Evolutionary conservation across 331 rosid species (phyloP), one percentile per base, ranked within the genome.

Genomic region (Arachis monticola): DNA sequence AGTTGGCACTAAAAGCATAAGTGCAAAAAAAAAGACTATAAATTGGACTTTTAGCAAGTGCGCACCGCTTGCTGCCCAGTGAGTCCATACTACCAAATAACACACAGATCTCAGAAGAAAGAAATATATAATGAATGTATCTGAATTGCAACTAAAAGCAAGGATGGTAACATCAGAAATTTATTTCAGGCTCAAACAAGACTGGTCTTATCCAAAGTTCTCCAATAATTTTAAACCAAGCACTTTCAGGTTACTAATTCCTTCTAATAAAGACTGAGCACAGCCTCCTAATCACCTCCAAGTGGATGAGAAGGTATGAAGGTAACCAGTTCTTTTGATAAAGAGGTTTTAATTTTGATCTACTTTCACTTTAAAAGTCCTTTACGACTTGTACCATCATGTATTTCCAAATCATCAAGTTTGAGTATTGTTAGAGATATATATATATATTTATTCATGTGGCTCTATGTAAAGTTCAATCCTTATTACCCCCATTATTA

Each of bases 271-370:
- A 2, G 40, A 17, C 8, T 59, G 38, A 38, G 44, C 53, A 48
- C 75, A 60, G 9, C 13, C 55, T 7, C 66, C 61, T 5, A 8
- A 50, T 27, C 52, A 65, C 63, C 50, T 50, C 22, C 35, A 4
- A 47, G 55, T 56, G 32, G 50, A 61, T 5, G n/a, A 51, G 2
- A 41, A 46, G 42, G 58, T 27, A 46, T 11, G 64, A 64, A 74
- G 45, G 53, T 5, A 10, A 77, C 58, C 61, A 58, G 44, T 57
- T 74, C 10, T 53, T 4, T 40, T 46, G 67, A 41, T 38, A n/a
- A 44, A 75, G 27, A 64, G 48, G 55, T 30, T 51, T 51, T 51
- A 51, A 63, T 42, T 74, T 40, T 64, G 13, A 75, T 32, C 12
- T 30, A n/a, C 58, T 60, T 45, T 53, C 47, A 44, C 47, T 12